Evolutionary conservation across 306 rosid genomes (phyloP).

Genomic region (Quercus dentata): DNA sequence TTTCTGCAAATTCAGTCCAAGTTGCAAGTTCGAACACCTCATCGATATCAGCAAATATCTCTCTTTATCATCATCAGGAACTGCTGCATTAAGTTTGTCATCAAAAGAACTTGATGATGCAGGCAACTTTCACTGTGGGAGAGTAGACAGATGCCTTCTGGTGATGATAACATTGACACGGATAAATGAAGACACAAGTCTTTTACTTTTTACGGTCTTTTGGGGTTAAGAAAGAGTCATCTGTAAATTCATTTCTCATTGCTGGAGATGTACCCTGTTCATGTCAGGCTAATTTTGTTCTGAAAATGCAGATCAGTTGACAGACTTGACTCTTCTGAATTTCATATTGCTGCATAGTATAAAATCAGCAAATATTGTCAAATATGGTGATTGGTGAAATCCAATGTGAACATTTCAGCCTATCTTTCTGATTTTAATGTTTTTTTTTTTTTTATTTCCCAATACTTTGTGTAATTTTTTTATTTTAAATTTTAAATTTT

Average conservation of each 20-base stretch:
- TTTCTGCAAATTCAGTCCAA: slow-evolving; percentile 94
- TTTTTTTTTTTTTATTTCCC: no score
- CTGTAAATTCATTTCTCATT: slow-evolving; percentile 79
- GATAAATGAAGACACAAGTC: slow-evolving; percentile 56
- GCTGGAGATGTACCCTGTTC: slow-evolving; percentile 75
- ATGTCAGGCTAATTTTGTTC: slow-evolving; percentile 53
- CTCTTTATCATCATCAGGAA: slow-evolving; percentile 62
- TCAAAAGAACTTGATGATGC: slow-evolving; percentile 76
- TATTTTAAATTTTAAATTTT: no score
- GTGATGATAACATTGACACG: slow-evolving; percentile 65
- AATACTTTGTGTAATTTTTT: no score
- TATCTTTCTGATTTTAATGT: no score
- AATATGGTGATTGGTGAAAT: no score
- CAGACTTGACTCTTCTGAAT: neutral
- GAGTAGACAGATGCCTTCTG: slow-evolving; percentile 70
- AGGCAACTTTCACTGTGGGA: slow-evolving; percentile 78
- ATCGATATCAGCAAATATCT: slow-evolving; percentile 71
- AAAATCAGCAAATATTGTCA: no score
- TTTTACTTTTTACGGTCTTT: slow-evolving; percentile 48
- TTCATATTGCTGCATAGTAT: no score
- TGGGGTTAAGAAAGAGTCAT: slow-evolving; percentile 60
- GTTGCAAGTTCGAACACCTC: slow-evolving; percentile 97
- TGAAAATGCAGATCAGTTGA: slow-evolving; percentile 58
- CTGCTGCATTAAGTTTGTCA: slow-evolving; percentile 72
- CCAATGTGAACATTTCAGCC: no score